These are phyloP conservation scores for Scytalidium lignicola DNA, from an alignment of 2,329 filamentous ascomycete genomes.

Conservation along the genomic window DNA sequence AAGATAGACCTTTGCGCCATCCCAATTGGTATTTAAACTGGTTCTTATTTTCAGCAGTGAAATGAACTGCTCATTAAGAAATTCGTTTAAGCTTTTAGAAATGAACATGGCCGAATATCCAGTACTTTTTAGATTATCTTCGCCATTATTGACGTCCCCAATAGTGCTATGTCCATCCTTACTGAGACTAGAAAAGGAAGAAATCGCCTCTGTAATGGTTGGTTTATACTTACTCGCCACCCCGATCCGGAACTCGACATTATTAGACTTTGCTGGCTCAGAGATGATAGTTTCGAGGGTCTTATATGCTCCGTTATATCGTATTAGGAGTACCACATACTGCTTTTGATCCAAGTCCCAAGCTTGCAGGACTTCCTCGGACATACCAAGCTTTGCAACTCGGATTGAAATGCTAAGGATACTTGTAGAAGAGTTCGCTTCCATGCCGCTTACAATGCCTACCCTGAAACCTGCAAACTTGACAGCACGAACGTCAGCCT, in stretches of 20 bases:
- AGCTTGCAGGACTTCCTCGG: conserved; percentile 68
- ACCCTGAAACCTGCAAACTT: conserved; percentile 66
- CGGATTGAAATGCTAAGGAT: conserved; percentile 64
- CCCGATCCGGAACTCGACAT: conserved; percentile 61
- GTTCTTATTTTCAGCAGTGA: conserved; percentile 56
- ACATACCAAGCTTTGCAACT: conserved; percentile 65
- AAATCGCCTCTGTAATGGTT: conserved; percentile 35
- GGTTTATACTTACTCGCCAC: conserved; percentile 72
- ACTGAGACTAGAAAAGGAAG: conserved; percentile 28
- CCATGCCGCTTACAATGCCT: conserved; percentile 51
- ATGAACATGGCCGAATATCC: conserved; percentile 60
- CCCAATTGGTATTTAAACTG: conserved; percentile 54
- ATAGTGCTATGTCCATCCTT: conserved; percentile 10
- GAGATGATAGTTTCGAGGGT: conserved; percentile 48
- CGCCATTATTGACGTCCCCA: conserved; percentile 7
- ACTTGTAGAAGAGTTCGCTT: conserved; percentile 33
- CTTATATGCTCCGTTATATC: conserved; percentile 58
- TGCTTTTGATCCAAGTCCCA: conserved; percentile 66
- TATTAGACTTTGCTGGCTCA: conserved; percentile 30
- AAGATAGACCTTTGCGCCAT: conserved; percentile 46
- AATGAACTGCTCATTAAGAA: conserved; percentile 62
- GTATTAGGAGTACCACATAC: conserved; percentile 70
- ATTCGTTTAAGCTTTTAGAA: conserved; percentile 62
- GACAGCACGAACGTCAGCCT: conserved; percentile 54
- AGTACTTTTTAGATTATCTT: conserved; percentile 13